Base-by-base conservation (phyloP, 2,329 filamentous ascomycete species). In the Helotiales sp. region DNA sequence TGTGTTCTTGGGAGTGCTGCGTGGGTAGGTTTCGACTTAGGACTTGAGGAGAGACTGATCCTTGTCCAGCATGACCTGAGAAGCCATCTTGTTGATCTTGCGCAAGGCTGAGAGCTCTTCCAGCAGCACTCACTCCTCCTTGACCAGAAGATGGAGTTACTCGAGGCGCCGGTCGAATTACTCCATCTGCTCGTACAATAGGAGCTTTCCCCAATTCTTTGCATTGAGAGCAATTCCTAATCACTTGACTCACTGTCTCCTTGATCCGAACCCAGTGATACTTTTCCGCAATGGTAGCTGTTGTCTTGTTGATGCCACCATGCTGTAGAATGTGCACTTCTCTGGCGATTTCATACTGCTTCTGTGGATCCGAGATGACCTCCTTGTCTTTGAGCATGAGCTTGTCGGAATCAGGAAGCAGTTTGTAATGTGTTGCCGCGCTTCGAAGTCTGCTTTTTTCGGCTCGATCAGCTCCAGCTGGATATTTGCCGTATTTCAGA, bases 241-340 rank as follows among this genome's bases (percentile, higher is more conserved):
- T 96, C 67, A 96, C 93, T 71, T 93, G 87, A 71, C 89, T 95
- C 61, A 97, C 95, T 0, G 93, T 98, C 75, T 97, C 93, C 73
- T 98, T 99, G 77, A 98, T 98, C 60, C 93, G 85, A 48, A 96
- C 93, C 95, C 95, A 99, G 75, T 98, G 95, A 72, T 93, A 97
- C 70, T 88, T 89, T 71, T 97, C 91, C 10, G 93, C 91, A 68
- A 99, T 96, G 19, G 87, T 89, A 19, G 93, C 93, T 1, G 93
- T 98, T 0, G 93, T 98, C 78, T 97, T 97, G 79, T 99, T 99
- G 79, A 98, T 98, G 52, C 95, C 95, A 6, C 89, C 91, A 71
- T 99, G 95, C 40, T 87, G 82, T 57, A 80, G 75, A 53, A 85
- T 79, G 74, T 99, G 95, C 34, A 93, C 82, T 57, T 82, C 79